Conservation (phyloP, 2,329 filamentous ascomycete species). For the Sporothrix humicola region DNA sequence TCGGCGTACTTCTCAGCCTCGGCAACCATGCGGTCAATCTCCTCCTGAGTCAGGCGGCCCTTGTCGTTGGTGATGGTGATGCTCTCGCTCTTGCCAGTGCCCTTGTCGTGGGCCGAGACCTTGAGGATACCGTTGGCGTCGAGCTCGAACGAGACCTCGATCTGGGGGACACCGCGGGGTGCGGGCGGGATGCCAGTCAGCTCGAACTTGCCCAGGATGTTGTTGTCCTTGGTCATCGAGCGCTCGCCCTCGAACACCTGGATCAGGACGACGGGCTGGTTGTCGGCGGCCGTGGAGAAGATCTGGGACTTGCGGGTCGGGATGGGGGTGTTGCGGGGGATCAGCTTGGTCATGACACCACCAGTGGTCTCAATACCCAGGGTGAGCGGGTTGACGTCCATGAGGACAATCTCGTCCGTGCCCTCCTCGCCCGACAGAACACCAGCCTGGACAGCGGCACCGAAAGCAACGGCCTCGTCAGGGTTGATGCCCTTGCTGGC, state of each 20-base stretch:
- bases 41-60: constrained; percentile 92
- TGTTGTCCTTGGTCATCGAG: constrained; percentile 95
- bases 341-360: constrained; percentile 97
- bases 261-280: constrained; percentile 94
- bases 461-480: constrained; percentile 97
- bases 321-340: constrained; percentile 91
- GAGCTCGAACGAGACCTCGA: constrained; percentile 96
- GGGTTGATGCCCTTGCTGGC: constrained; percentile 99
- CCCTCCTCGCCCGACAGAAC: constrained; percentile 87
- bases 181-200: constrained; percentile 94
- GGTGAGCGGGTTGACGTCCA: constrained; percentile 96
- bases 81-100: constrained; percentile 93
- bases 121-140: constrained; percentile 98
- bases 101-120: constrained; percentile 96
- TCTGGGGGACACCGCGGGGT: constrained; percentile 94
- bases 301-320: constrained; percentile 97
- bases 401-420: constrained; percentile 81
- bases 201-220: constrained; percentile 97
- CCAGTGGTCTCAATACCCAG: constrained; percentile 97
- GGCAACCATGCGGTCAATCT: constrained; percentile 98
- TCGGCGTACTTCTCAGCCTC: constrained; percentile 99
- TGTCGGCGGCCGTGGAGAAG: constrained; percentile 95
- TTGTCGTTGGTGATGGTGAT: constrained; percentile 99
- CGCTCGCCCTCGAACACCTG: constrained; percentile 96
- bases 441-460: constrained; percentile 96